A percentile compares a stretch with the other conserved stretches of the same genome.
Conservation (phyloP, 495 filamentous ascomycete genomes). For the Daldinia childiae region DNA sequence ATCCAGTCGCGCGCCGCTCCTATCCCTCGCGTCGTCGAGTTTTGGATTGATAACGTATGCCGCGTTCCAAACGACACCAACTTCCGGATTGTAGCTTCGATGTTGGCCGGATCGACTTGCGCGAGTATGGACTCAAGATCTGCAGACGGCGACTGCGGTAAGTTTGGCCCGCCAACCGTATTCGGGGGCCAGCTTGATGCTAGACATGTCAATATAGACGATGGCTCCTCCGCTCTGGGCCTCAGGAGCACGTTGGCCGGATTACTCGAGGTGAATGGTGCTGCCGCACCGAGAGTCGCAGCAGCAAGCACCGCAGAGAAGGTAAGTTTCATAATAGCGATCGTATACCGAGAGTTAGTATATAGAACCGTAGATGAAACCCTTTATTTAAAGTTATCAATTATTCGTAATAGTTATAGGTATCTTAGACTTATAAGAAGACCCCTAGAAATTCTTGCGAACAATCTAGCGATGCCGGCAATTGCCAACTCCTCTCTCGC, state of each 20-base stretch:
- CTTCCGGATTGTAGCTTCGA: conserved; percentile 57
- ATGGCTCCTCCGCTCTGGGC: neutral
- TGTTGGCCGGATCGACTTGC: conserved; percentile 52
- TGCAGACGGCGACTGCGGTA: conserved; percentile 56
- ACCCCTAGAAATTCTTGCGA: neutral
- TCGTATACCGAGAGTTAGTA: neutral
- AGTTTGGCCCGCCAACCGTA: conserved; percentile 46
- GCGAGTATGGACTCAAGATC: conserved; percentile 55
- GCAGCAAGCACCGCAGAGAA: conserved; percentile 11
- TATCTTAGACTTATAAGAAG: neutral
- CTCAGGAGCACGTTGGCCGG: conserved; percentile 29
- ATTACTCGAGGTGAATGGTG: conserved; percentile 30
- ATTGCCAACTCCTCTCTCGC: conserved; percentile 3
- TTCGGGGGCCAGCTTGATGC: conserved; percentile 46
- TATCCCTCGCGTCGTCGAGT: conserved; percentile 57
- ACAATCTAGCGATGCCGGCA: conserved; percentile 15
- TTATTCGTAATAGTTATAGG: neutral
- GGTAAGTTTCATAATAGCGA: conserved; percentile 16
- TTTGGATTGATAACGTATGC: conserved; percentile 61
- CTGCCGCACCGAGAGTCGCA: conserved; percentile 24
- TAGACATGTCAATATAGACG: conserved; percentile 31
- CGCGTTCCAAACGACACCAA: conserved; percentile 63
- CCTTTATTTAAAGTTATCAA: neutral
- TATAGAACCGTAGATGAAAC: neutral
- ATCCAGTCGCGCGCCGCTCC: conserved; percentile 66